phyloP scores from a whole-genome alignment of 257 asterid species.

The Thymus mandschuricus region DNA sequence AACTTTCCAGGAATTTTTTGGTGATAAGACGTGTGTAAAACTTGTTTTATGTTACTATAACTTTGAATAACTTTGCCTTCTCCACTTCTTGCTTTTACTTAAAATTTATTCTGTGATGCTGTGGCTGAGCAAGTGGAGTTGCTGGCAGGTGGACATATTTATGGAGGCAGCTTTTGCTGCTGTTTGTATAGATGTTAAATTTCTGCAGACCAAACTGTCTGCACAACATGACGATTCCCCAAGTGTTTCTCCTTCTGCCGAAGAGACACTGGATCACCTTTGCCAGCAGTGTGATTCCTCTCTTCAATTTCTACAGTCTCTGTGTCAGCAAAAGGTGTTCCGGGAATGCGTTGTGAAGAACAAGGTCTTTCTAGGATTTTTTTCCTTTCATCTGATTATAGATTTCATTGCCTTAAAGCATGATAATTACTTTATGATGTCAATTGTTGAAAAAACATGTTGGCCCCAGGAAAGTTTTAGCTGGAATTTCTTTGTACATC shows the following conservation, averaged over 20 bases:
- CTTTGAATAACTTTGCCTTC: slow-evolving; percentile 13
- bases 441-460: slow-evolving; percentile 14
- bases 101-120: slow-evolving; percentile 16
- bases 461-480: slow-evolving; percentile 8
- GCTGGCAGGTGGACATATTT: slow-evolving; percentile 89
- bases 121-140: slow-evolving; percentile 34
- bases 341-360: slow-evolving; percentile 85
- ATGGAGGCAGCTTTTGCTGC: slow-evolving; percentile 87
- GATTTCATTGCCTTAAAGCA: slow-evolving; percentile 26
- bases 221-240: slow-evolving; percentile 54
- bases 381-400: slow-evolving; percentile 1
- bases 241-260: slow-evolving; percentile 54
- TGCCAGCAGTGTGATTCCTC: slow-evolving; percentile 98
- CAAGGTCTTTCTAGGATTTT: slow-evolving; percentile 59
- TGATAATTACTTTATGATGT: slow-evolving; percentile 27
- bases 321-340: slow-evolving; percentile 88
- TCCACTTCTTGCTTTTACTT: slow-evolving; percentile 12
- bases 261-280: slow-evolving; percentile 73
- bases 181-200: slow-evolving; percentile 66
- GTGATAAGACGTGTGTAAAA: slow-evolving; percentile 3
- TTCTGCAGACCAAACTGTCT: slow-evolving; percentile 74
- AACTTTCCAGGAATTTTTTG: slow-evolving; percentile 17
- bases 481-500: slow-evolving; percentile 12
- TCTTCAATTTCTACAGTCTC: slow-evolving; percentile 81
- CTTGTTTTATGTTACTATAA: slow-evolving; percentile 16